Percentiles rank a stretch among this genome's conserved stretches.
Evolutionary conservation across 768 basidiomycete species (phyloP).

Genomic region (Phlebiopsis gigantea): DNA sequence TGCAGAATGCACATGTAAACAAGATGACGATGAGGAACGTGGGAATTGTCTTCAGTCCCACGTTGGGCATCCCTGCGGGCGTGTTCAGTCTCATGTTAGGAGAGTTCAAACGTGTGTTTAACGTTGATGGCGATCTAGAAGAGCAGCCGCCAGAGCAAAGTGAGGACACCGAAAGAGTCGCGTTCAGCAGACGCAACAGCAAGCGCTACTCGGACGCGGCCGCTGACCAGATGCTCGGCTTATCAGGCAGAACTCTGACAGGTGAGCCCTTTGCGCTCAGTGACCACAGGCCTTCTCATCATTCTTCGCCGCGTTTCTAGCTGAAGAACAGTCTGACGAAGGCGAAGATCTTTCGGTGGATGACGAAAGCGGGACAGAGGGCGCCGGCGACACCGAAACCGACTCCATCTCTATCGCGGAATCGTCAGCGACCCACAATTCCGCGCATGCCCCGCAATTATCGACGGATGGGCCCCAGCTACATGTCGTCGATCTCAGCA

Average conservation of each 20-base stretch:
- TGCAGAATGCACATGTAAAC: constrained; percentile 84
- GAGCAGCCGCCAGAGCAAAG: constrained; percentile 19
- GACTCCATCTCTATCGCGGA: constrained; percentile 17
- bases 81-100: constrained; percentile 93
- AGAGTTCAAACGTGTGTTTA: constrained; percentile 92
- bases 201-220: constrained; percentile 79
- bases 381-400: constrained; percentile 20
- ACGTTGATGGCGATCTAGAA: constrained; percentile 51
- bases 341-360: constrained; percentile 62
- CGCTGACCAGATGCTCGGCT: constrained; percentile 76
- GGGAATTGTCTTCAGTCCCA: constrained; percentile 97
- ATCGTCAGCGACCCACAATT: constrained; percentile 21
- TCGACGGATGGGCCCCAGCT: constrained; percentile 21
- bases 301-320: constrained; percentile 37
- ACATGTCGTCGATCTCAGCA: constrained; percentile 29
- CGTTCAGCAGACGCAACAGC: constrained; percentile 68
- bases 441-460: constrained; percentile 9
- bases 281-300: constrained; percentile 20
- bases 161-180: constrained; percentile 20
- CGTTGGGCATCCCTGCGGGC: constrained; percentile 95
- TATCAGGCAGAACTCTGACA: constrained; percentile 62
- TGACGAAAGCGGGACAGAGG: constrained; percentile 72
- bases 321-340: constrained; percentile 55
- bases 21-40: constrained; percentile 99
- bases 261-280: constrained; percentile 36